phyloP scores from a whole-genome alignment of 2,329 filamentous ascomycete species.

The Trichoderma brevicompactum region DNA sequence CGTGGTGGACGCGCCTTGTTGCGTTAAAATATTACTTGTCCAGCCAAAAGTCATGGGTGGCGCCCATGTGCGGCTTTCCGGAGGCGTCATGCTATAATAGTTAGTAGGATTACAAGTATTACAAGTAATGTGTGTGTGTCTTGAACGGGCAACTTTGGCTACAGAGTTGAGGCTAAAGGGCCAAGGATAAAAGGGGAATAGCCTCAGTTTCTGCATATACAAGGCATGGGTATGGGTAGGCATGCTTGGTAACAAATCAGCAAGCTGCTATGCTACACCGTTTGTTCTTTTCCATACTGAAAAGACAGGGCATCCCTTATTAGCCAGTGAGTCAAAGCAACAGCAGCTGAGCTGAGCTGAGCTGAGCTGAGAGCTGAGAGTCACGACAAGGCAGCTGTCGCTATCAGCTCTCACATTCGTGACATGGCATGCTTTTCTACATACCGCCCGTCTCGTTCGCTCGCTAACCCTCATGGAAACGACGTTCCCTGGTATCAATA shows the following conservation, averaged over 20 bases:
- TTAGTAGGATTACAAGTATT: too few species aligned
- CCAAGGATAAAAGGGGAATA: background rate
- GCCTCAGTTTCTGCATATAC: background rate
- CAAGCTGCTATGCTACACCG: too few species aligned
- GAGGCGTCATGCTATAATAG: too few species aligned
- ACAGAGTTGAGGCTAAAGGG: background rate
- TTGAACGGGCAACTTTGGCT: background rate
- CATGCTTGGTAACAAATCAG: too few species aligned
- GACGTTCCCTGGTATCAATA: background rate
- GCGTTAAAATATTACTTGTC: too few species aligned
- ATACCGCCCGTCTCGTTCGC: background rate
- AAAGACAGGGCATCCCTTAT: background rate
- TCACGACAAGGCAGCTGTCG: too few species aligned
- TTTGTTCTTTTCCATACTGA: too few species aligned
- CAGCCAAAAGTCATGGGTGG: too few species aligned
- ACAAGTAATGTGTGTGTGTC: too few species aligned
- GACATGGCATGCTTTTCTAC: background rate
- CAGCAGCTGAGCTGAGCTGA: background rate
- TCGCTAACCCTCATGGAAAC: slow-evolving; percentile 1
- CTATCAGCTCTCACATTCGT: background rate
- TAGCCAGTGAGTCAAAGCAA: background rate
- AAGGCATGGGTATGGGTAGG: too few species aligned
- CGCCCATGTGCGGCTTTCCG: too few species aligned
- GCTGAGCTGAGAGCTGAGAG: slow-evolving; percentile 3
- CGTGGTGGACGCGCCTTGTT: too few species aligned